Evolutionary conservation across 2,329 filamentous ascomycete species (phyloP), one percentile per base, ranked within the genome.

Genomic region (Chaetomiaceae sp.): DNA sequence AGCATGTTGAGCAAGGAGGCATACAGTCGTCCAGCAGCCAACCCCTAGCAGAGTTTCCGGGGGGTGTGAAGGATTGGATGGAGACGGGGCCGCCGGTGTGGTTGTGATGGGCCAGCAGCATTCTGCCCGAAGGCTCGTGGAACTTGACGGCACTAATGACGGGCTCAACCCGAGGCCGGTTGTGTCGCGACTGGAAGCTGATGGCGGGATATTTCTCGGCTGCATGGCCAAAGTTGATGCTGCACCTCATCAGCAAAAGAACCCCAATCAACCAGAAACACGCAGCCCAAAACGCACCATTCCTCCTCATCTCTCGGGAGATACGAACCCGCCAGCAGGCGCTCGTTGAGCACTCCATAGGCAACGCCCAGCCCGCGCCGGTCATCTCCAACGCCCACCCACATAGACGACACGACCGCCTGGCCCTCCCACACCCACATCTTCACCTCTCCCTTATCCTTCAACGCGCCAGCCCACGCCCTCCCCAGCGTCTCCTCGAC

Each of bases 61-160:
- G 29, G 7, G 30, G 36, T 7, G 26, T 36, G 19, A 58, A 51
- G 26, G 54, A 47, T n/a, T 33, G 45, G 22, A 49, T 40, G 20
- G 49, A 52, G 17, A 42, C 18, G 8, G 29, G 29, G 6, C 17
- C 27, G 11, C 20, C 12, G 12, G 6, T 2, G n/a, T 8, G 2
- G 9, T 6, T 1, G n/a, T 32, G 18, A 14, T 20, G 38, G 2
- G 38, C 42, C 42, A 46, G 1, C 8, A 51, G 18, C 8, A 51
- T 15, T 22, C 4, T 66, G 46, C 68, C 61, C 1, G 68, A 68
- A 5, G 67, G 60, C 4, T 60, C 55, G 43, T 75, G 70, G 44
- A 73, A 76, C 46, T 68, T 66, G 52, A 79, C 69, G 5, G 71
- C 72, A 8, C 71, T 71, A 42, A 73, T 64, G 12, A 63, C 61